Percentiles rank a stretch among this genome's conserved stretches.
Evolutionary conservation across 768 basidiomycete genomes (phyloP).

Genomic region (Rhizopogon vinicolor): DNA sequence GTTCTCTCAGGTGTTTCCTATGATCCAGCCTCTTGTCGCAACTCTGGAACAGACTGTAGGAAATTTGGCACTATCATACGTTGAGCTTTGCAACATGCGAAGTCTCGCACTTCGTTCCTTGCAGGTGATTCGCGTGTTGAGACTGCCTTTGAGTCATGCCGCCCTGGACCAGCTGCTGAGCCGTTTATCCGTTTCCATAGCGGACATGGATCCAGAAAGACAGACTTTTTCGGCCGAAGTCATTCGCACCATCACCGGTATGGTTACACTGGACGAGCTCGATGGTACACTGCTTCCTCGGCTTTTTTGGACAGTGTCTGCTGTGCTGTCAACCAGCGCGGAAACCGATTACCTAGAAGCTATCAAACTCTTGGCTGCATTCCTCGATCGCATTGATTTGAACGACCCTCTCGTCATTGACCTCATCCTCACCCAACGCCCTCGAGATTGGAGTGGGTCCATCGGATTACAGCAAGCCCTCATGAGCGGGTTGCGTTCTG

Average conservation of each 20-base stretch:
- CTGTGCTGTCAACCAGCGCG: constrained; percentile 77
- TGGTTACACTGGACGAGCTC: constrained; percentile 52
- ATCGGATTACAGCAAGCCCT: constrained; percentile 66
- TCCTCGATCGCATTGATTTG: constrained; percentile 68
- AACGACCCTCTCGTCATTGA: constrained; percentile 64
- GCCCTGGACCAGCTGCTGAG: constrained; percentile 79
- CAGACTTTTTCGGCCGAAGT: constrained; percentile 84
- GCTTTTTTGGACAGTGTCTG: constrained; percentile 82
- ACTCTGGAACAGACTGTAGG: constrained; percentile 76
- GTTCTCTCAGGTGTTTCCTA: constrained; percentile 57
- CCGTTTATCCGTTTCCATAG: constrained; percentile 79
- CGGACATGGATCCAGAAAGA: constrained; percentile 70
- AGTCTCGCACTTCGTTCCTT: constrained; percentile 84
- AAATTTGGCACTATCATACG: constrained; percentile 75
- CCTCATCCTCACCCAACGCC: constrained; percentile 63
- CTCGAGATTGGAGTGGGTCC: constrained; percentile 64
- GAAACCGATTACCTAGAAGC: constrained; percentile 75
- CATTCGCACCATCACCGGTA: constrained; percentile 64
- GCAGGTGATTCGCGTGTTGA: constrained; percentile 82
- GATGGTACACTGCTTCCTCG: constrained; percentile 67
- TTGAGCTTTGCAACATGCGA: constrained; percentile 82
- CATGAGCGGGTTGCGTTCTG: constrained; percentile 76
- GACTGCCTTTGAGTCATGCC: constrained; percentile 62
- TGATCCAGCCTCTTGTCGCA: constrained; percentile 68
- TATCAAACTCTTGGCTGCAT: constrained; percentile 55